These are phyloP conservation scores for Pichia cabralensis DNA, from an alignment of 805 yeast genomes.

Conservation along the genomic window DNA sequence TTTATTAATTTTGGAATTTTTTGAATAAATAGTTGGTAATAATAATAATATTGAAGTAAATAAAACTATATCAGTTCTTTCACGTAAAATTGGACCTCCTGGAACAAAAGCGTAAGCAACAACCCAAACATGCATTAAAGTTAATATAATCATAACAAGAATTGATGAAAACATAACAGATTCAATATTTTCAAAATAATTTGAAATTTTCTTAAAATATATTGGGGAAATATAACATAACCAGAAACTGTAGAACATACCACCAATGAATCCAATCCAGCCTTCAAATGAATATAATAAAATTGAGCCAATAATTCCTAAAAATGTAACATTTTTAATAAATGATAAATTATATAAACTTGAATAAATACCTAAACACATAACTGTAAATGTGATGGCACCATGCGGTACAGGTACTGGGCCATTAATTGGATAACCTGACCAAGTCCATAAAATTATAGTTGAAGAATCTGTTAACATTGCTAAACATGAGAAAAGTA, in stretches of 20 bases:
- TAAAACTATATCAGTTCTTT: conserved; percentile 72
- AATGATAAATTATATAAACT: conserved; percentile 28
- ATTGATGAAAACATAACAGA: conserved; percentile 40
- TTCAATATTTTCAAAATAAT: conserved; percentile 39
- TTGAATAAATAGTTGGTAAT: conserved; percentile 21
- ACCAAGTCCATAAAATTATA: conserved; percentile 92
- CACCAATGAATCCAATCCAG: conserved; percentile 74
- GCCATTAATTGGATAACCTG: conserved; percentile 79
- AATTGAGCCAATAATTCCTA: conserved; percentile 41
- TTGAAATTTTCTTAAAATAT: conserved; percentile 39
- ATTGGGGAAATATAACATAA: conserved; percentile 50
- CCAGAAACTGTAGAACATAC: conserved; percentile 51
- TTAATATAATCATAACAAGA: conserved; percentile 40
- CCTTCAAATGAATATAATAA: conserved; percentile 43
- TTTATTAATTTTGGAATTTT: conserved; percentile 5
- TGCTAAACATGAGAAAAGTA: conserved; percentile 62
- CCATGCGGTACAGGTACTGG: conserved; percentile 88
- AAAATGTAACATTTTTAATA: conserved; percentile 12
- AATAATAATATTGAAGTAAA: conserved; percentile 49
- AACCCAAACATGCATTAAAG: conserved; percentile 87
- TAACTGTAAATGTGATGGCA: conserved; percentile 47
- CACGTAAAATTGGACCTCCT: conserved; percentile 79
- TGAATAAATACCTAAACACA: conserved; percentile 46
- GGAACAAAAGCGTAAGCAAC: conserved; percentile 99
- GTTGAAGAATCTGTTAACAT: conserved; percentile 78